A percentile compares a stretch with the other conserved stretches of the same genome.
Conservation (phyloP, 306 rosid species). For the Sicyos edulis region DNA sequence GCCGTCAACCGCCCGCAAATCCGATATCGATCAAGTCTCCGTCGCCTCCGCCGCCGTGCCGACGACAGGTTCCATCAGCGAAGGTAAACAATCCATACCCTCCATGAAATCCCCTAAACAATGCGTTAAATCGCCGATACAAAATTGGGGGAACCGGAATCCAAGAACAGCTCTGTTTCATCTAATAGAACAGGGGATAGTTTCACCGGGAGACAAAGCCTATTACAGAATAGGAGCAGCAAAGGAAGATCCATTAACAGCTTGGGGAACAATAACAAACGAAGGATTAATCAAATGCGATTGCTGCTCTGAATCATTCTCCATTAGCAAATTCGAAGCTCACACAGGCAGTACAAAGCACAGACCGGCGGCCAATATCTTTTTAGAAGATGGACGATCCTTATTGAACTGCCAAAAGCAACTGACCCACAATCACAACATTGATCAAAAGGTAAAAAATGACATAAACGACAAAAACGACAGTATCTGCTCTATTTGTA, state of each 20-base stretch:
- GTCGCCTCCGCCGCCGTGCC: no score
- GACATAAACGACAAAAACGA: conserved; percentile 25
- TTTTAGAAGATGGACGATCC: conserved; percentile 54
- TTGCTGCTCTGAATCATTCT: conserved; percentile 39
- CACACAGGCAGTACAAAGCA: conserved; percentile 54
- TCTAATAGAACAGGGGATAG: conserved; percentile 32
- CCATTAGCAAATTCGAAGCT: conserved; percentile 41
- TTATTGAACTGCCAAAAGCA: conserved; percentile 38
- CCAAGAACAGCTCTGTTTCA: conserved; percentile 26
- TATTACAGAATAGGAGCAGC: conserved; percentile 18
- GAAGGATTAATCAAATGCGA: conserved; percentile 45
- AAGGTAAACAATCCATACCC: no score
- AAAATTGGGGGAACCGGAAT: not conserved
- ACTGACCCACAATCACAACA: not conserved
- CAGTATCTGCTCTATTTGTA: conserved; percentile 41
- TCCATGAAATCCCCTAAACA: conserved; percentile 9
- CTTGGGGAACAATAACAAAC: conserved; percentile 31
- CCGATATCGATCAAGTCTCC: no score
- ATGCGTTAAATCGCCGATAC: not conserved
- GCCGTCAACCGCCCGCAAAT: no score
- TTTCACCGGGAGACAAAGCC: conserved; percentile 26
- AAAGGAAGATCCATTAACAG: conserved; percentile 1
- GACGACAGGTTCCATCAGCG: no score
- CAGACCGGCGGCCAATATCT: conserved; percentile 47
- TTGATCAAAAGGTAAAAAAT: not conserved